Evolutionary conservation across 148 eudicot genomes (phyloP).

Genomic region (Linanthus parryae): DNA sequence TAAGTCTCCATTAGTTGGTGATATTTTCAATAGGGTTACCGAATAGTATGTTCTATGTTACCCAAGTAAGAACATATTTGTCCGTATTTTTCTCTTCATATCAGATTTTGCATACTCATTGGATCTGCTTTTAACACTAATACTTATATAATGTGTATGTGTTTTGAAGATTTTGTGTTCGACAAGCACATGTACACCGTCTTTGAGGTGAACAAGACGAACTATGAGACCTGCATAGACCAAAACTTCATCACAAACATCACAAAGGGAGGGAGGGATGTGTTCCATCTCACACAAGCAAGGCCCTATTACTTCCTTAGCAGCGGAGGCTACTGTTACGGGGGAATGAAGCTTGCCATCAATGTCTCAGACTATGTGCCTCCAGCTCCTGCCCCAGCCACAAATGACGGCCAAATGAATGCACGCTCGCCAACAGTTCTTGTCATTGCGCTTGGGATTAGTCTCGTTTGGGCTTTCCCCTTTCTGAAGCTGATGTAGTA

Average conservation of each 20-base stretch:
- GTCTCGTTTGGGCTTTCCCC: too few species aligned
- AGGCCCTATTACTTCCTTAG: slow-evolving; percentile 50
- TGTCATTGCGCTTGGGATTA: too few species aligned
- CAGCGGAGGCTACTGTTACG: slow-evolving; percentile 47
- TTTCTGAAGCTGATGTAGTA: too few species aligned
- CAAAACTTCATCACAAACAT: slow-evolving; percentile 35
- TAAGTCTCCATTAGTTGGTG: too few species aligned
- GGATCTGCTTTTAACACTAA: not conserved
- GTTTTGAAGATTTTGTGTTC: slow-evolving; percentile 37
- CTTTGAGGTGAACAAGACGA: slow-evolving; percentile 57
- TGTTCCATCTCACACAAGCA: slow-evolving; percentile 32
- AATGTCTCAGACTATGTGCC: slow-evolving; percentile 22
- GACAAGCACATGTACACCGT: slow-evolving; percentile 42
- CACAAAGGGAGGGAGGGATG: slow-evolving; percentile 48
- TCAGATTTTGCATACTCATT: not conserved
- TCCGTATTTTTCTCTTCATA: not conserved
- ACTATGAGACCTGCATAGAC: slow-evolving; percentile 32
- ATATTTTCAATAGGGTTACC: not conserved
- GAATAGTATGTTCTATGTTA: not conserved
- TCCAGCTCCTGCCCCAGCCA: slow-evolving; percentile 25
- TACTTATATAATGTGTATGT: not conserved
- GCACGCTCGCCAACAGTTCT: too few species aligned
- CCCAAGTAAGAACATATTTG: not conserved
- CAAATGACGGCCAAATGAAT: too few species aligned
- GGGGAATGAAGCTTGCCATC: slow-evolving; percentile 51